A percentile compares a stretch with the other conserved stretches of the same genome.
Evolutionary conservation across 2,329 filamentous ascomycete genomes (phyloP).

Genomic region (Fusarium chlamydosporum): DNA sequence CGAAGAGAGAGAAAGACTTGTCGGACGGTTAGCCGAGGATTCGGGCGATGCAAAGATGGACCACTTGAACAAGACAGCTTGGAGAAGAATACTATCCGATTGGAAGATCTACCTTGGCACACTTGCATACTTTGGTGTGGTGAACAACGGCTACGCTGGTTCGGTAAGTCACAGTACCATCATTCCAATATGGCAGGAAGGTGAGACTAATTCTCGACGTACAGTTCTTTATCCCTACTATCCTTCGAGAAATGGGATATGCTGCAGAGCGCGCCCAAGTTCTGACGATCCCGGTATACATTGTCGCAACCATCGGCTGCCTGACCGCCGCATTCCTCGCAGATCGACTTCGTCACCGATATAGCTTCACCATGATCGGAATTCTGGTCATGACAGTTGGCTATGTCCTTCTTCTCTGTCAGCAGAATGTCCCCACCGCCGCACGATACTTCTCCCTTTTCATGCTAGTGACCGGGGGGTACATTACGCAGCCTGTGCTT

Average conservation of each 20-base stretch:
- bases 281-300: conserved; percentile 72
- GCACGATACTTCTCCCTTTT: conserved; percentile 34
- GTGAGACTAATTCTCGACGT: rapidly evolving
- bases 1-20: conserved; percentile 77
- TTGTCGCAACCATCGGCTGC: conserved; percentile 73
- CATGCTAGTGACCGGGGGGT: conserved; percentile 14
- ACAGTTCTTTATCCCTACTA: conserved; percentile 71
- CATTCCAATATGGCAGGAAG: rapidly evolving
- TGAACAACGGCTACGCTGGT: conserved; percentile 69
- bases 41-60: conserved; percentile 20
- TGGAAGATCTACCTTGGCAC: conserved; percentile 57
- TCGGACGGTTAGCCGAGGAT: conserved; percentile 70
- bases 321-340: conserved; percentile 60
- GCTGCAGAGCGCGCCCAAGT: conserved; percentile 71
- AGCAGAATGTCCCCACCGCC: conserved; percentile 11
- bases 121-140: conserved; percentile 55
- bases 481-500: conserved; percentile 55
- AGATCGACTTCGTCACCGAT: conserved; percentile 12
- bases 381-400: conserved; percentile 15
- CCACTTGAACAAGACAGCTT: conserved; percentile 66
- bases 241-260: conserved; percentile 72
- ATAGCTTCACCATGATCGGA: conserved; percentile 20
- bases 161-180: conserved; percentile 45
- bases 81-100: conserved; percentile 68
- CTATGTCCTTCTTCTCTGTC: conserved; percentile 21